phyloP scores from a whole-genome alignment of 1,284 basidiomycete genomes.

The Coriolopsis trogii region DNA sequence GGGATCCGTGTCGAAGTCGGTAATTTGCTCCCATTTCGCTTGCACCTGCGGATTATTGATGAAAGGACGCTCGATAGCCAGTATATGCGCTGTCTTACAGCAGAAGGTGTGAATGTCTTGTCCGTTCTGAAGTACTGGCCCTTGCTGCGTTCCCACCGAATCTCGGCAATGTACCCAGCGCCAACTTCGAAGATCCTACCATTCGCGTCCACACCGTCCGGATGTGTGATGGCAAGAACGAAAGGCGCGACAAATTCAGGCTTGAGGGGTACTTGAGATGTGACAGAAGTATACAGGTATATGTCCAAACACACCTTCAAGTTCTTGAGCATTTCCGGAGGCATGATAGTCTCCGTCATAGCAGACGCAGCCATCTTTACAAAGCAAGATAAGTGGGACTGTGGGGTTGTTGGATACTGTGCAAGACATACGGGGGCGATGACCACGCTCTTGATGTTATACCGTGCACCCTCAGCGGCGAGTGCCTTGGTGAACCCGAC shows the following conservation, averaged over 20 bases:
- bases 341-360: conserved; percentile 96
- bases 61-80: neutral
- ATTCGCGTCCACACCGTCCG: conserved; percentile 80
- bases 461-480: conserved; percentile 89
- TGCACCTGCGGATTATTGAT: conserved; percentile 57
- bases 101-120: conserved; percentile 90
- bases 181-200: conserved; percentile 95
- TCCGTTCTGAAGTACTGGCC: conserved; percentile 93
- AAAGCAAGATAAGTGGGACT: neutral
- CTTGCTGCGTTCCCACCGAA: conserved; percentile 92
- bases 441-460: conserved; percentile 86
- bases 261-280: conserved; percentile 36
- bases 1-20: conserved; percentile 73
- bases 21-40: conserved; percentile 80
- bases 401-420: too few relatives aligned
- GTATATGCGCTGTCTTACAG: conserved; percentile 52
- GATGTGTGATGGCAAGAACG: conserved; percentile 78
- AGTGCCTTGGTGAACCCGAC: conserved; percentile 92
- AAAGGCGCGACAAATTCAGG: conserved; percentile 96
- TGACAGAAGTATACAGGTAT: neutral
- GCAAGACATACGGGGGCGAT: conserved; percentile 80
- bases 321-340: conserved; percentile 93
- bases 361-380: conserved; percentile 89
- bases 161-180: conserved; percentile 90
- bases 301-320: conserved; percentile 60